Evolutionary conservation across 2,329 filamentous ascomycete genomes (phyloP).

Genomic region (Claviceps sp.): DNA sequence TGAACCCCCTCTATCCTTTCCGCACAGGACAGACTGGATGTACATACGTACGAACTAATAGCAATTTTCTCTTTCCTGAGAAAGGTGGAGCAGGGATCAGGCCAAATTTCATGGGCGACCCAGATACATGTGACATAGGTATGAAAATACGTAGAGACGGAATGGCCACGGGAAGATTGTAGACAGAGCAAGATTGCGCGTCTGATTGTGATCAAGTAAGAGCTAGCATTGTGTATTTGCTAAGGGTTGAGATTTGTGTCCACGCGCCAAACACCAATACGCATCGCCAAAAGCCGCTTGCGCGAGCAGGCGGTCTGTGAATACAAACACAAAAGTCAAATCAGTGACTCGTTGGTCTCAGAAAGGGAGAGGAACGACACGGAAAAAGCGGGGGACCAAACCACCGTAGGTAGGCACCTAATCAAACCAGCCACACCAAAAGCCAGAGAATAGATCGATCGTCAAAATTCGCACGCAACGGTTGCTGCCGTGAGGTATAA

Average conservation of each 20-base stretch:
- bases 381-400: not conserved
- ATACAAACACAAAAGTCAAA: not conserved
- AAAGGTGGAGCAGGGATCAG: not conserved
- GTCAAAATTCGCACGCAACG: conserved; percentile 13
- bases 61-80: too few relatives aligned
- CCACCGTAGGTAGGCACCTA: not conserved
- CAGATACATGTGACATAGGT: too few relatives aligned
- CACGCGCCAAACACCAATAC: conserved; percentile 4
- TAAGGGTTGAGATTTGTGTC: conserved; percentile 1
- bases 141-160: not conserved
- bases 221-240: conserved; percentile 3
- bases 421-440: not conserved
- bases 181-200: not conserved
- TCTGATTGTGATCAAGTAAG: not conserved
- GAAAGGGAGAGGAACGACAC: not conserved
- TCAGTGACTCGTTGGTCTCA: not conserved
- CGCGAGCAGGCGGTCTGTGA: conserved; percentile 3
- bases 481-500: conserved; percentile 26
- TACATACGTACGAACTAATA: too few relatives aligned
- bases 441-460: not conserved
- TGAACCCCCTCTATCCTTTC: too few relatives aligned
- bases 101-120: too few relatives aligned
- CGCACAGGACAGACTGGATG: too few relatives aligned
- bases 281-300: conserved; percentile 2
- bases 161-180: not conserved